These are phyloP conservation scores for Sporobolomyces roseus DNA, from an alignment of 768 basidiomycete species.

Conservation along the genomic window DNA sequence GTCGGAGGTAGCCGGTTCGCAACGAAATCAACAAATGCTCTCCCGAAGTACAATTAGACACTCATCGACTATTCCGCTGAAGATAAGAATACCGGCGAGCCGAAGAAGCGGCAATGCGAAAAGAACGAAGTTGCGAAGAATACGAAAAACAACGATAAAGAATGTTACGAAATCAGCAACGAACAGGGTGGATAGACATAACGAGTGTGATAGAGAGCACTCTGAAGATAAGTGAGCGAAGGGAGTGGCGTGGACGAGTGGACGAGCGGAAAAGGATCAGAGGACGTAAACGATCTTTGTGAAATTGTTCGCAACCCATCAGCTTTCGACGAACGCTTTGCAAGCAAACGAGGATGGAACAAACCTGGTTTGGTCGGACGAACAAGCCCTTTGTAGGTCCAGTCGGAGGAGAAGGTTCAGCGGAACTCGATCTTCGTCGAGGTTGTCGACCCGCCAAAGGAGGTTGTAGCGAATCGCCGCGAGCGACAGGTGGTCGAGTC, in stretches of 20 bases:
- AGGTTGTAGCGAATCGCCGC: slow-evolving; percentile 14
- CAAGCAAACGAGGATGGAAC: neutral
- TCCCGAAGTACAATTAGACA: no score
- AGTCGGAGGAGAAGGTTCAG: neutral
- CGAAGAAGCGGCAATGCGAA: no score
- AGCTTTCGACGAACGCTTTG: neutral
- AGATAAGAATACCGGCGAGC: no score
- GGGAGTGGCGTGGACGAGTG: neutral
- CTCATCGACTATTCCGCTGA: no score
- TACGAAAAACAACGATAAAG: slow-evolving; percentile 11
- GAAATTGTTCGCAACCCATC: neutral
- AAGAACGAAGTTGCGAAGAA: no score
- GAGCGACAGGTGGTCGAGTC: neutral
- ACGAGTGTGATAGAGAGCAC: neutral
- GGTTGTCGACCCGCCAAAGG: slow-evolving; percentile 9
- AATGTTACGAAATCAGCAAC: neutral
- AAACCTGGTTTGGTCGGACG: slow-evolving; percentile 39
- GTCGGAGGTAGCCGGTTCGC: no score
- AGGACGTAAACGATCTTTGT: slow-evolving; percentile 31
- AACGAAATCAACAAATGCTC: no score
- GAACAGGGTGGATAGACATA: neutral
- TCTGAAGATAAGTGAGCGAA: neutral
- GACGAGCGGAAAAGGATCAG: neutral
- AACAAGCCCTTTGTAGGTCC: slow-evolving; percentile 38
- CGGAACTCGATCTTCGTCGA: slow-evolving; percentile 21